phyloP scores from a whole-genome alignment of 768 basidiomycete species.

The Rhodosporidiobolus odoratus region DNA sequence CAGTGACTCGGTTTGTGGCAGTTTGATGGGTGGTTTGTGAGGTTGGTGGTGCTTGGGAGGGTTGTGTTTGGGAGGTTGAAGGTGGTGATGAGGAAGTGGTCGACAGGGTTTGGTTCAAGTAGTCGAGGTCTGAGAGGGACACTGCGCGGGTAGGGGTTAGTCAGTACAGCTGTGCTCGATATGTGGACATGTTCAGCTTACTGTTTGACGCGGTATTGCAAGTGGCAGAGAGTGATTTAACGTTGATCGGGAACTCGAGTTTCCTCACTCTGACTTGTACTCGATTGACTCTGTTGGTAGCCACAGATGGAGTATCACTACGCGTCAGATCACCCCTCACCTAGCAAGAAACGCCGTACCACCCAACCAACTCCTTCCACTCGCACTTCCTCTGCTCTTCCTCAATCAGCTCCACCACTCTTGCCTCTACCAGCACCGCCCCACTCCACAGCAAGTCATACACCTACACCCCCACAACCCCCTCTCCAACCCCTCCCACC shows the following conservation, averaged over 20 bases:
- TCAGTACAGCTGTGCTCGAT: too few species aligned
- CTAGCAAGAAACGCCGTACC: background rate
- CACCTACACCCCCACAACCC: too few species aligned
- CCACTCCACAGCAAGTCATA: background rate
- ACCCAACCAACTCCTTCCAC: background rate
- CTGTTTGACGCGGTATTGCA: too few species aligned
- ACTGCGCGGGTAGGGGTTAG: background rate
- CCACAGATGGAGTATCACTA: background rate
- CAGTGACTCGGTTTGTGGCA: background rate
- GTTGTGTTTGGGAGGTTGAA: background rate
- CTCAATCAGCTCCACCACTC: background rate
- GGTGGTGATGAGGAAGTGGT: too few species aligned
- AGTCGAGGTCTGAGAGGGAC: background rate
- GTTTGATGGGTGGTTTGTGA: too few species aligned
- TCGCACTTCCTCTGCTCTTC: background rate
- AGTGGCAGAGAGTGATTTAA: too few species aligned
- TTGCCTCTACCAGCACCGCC: background rate
- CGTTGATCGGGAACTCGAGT: too few species aligned
- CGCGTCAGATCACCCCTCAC: background rate
- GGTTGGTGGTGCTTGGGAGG: too few species aligned
- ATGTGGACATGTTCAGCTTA: too few species aligned
- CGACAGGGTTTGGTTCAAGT: background rate
- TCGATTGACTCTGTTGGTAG: too few species aligned
- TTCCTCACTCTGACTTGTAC: too few species aligned
- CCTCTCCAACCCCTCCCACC: constrained; percentile 6